A percentile compares a stretch with the other conserved stretches of the same genome.
Conservation (phyloP, 2,329 filamentous ascomycete genomes). For the Fusarium citri region DNA sequence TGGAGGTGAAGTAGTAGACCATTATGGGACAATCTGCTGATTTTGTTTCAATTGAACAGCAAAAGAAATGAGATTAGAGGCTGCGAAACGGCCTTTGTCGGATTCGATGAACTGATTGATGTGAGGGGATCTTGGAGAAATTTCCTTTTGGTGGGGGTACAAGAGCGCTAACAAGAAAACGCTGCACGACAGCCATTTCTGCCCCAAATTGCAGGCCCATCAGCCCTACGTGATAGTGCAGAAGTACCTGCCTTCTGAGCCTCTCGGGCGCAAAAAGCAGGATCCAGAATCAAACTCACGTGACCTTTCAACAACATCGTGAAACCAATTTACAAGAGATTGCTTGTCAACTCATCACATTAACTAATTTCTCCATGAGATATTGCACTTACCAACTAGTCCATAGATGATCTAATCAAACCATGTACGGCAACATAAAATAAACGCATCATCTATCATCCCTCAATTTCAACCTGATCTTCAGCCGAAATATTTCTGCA, state of each 20-base stretch:
- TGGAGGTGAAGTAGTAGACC: conserved; percentile 97
- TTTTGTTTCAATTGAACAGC: rapidly evolving
- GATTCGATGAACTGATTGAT: not conserved
- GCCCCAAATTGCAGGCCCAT: not conserved
- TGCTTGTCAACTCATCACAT: not conserved
- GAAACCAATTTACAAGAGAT: not conserved
- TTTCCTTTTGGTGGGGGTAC: conserved; percentile 38
- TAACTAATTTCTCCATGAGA: not conserved
- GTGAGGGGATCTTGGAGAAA: conserved; percentile 42
- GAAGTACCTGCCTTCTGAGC: not conserved
- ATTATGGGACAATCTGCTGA: conserved; percentile 58
- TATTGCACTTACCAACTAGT: rapidly evolving
- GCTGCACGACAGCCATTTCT: not conserved
- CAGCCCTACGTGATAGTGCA: not conserved
- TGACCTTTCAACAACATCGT: conserved; percentile 19
- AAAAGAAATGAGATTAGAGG: not conserved
- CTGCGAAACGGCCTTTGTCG: not conserved
- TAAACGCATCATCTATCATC: not conserved
- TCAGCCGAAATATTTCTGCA: not conserved
- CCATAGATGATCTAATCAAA: not conserved
- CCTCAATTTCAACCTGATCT: not conserved
- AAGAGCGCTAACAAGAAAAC: conserved; percentile 18
- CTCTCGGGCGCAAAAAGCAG: not conserved
- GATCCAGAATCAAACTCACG: conserved; percentile 1
- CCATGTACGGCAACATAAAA: not conserved